Evolutionary conservation across 2,329 filamentous ascomycete species (phyloP).

Genomic region (Nectriaceae sp.): DNA sequence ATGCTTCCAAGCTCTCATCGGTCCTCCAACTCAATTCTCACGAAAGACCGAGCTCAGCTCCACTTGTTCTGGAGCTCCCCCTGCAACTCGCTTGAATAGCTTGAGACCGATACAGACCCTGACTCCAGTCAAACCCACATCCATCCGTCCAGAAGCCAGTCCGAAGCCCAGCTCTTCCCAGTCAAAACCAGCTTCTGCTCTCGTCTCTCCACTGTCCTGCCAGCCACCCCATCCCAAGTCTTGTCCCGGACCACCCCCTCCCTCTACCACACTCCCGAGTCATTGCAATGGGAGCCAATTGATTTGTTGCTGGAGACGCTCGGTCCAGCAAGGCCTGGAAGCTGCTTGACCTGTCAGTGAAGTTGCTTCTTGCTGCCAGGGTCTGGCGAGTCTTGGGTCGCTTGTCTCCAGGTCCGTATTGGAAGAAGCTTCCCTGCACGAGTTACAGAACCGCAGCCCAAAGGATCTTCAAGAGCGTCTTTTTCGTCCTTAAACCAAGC

Average conservation of each 20-base stretch:
- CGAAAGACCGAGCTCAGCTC: background rate
- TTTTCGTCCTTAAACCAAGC: constrained; percentile 14
- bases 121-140: background rate
- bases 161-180: background rate
- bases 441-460: constrained; percentile 5
- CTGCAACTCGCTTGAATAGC: background rate
- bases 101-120: background rate
- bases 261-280: constrained; percentile 28
- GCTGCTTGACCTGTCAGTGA: too few relatives aligned
- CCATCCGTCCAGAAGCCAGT: constrained; percentile 1
- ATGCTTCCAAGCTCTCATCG: background rate
- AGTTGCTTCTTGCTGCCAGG: constrained; percentile 4
- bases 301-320: constrained; percentile 20
- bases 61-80: background rate
- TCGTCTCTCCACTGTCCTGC: constrained; percentile 18
- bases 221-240: background rate
- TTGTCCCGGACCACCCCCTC: constrained; percentile 12
- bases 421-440: constrained; percentile 22
- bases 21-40: background rate
- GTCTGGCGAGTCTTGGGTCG: constrained; percentile 1
- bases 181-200: too few relatives aligned
- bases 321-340: background rate
- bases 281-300: constrained; percentile 34
- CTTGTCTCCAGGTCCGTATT: constrained; percentile 10
- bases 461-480: background rate